Evolutionary conservation across 495 filamentous ascomycete genomes (phyloP), one percentile per base, ranked within the genome.

Genomic region (Staphylotrichum tortipilum): DNA sequence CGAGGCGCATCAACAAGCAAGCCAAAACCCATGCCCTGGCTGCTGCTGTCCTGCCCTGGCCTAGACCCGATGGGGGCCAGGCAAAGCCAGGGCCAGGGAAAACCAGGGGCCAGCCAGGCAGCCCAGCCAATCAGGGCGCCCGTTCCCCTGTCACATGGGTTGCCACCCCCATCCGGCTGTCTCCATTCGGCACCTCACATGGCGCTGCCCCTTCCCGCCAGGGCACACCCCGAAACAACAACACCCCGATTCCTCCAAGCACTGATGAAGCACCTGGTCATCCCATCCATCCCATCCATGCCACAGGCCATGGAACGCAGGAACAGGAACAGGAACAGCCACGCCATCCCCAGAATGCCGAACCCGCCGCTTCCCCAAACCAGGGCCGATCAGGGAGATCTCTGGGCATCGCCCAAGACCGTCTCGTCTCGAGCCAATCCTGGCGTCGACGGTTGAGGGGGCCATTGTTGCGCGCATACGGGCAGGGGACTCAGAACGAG

Each of bases 101-200:
- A 18, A 10, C 14, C 24, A 22, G 36, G 21, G 35, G 17, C 19
- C 15, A 10, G 4, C 10, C 4, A n/a, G n/a, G n/a, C 23, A 28
- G 19, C 29, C 7, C n/a, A 39, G 21, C 47, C 47, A 50, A 50
- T 50, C 47, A 28, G 3, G 1, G 8, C 7, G 14, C 31, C n/a
- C 29, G 8, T 35, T 29, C 38, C 47, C 47, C 39, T 48, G 47
- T 50, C 38, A 35, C 38, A 38, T 43, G 47, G 30, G 30, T 29
- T 30, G 28, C 10, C 4, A 14, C 12, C 47, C 18, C 47, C 39
- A 28, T 50, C 39, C 31, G 2, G 48, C 10, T 28, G 30, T 57
- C n/a, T 59, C 59, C 30, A 50, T 37, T 50, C 31, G 48, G 31
- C 39, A 50, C 15, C 33, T 47, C 50, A 42, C 50, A 47, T 47